Evolutionary conservation across 495 filamentous ascomycete genomes (phyloP).

Genomic region (Neurospora pannonica): DNA sequence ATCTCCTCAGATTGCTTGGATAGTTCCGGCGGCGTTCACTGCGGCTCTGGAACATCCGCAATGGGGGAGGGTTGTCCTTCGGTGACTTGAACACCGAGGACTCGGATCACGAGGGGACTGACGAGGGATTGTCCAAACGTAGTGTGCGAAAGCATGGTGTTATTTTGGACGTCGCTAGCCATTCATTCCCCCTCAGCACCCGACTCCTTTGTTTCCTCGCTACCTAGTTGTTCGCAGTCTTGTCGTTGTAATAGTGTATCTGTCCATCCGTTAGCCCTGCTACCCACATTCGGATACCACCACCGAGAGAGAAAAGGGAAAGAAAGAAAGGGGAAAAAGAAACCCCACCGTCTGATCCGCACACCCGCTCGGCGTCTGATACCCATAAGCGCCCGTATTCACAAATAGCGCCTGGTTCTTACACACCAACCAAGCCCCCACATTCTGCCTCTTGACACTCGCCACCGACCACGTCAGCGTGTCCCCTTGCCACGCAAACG

Average conservation of each 20-base stretch:
- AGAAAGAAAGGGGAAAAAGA: slow-evolving; percentile 3
- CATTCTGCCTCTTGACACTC: slow-evolving; percentile 42
- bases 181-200: too few relatives aligned
- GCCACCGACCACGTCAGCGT: slow-evolving; percentile 43
- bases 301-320: background rate
- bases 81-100: background rate
- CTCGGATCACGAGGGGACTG: background rate
- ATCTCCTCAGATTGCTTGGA: background rate
- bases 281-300: background rate
- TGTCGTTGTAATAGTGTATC: slow-evolving; percentile 29
- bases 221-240: slow-evolving; percentile 22
- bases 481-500: slow-evolving; percentile 49
- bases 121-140: background rate
- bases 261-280: background rate
- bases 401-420: slow-evolving; percentile 42
- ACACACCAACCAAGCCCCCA: slow-evolving; percentile 50
- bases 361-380: slow-evolving; percentile 49
- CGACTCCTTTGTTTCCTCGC: too few relatives aligned
- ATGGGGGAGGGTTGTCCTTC: background rate
- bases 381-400: slow-evolving; percentile 51
- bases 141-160: background rate
- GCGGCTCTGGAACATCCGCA: background rate
- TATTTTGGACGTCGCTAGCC: background rate
- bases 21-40: background rate
- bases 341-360: slow-evolving; percentile 50